Evolutionary conservation across 73 alveolate species (phyloP), one percentile per base, ranked within the genome.

Genomic region (Stentor coeruleus): DNA sequence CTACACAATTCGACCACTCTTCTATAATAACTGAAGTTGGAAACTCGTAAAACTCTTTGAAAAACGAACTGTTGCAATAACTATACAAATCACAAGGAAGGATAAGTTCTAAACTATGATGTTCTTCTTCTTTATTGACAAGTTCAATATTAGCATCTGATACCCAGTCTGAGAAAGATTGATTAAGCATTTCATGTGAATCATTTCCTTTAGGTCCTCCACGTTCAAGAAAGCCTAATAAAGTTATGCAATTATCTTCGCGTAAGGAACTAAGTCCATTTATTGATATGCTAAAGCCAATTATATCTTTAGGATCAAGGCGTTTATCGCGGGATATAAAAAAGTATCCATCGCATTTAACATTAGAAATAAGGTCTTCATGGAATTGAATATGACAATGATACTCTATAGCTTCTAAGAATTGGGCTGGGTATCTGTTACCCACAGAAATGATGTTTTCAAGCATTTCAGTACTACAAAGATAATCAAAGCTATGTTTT

Each of bases 1-100:
- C 94, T 1, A 91, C 37, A 57, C 84, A 73, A 40, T 87, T 88
- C 14, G 85, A 81, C 91, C 91, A 88, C 42, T 85, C 90, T 35
- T 88, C 88, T 0, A 91, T 81, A 11, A 74, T 58, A 36, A 85
- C 92, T 0, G 60, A 20, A 59, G 81, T 33, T 2, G 95, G 95
- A 77, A 81, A 41, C 36, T 82, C 86, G 74, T 89, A 89, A 39
- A 3, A 76, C 36, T 89, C 84, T 39, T 82, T 59, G 3, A 85
- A 40, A 11, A 37, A 75, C 14, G 30, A 38, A 38, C 38, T 39
- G 26, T 35, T 28, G 0, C 35, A 35, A 3, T 20, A 26, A 1
- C 58, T 39, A 37, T 75, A 75, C 39, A 75, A 75, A 2, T 75
- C 83, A 28, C 83, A 37, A 1, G 83, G 83, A 20, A 75, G 2